Evolutionary conservation across 441 rosid genomes (phyloP), one percentile per base, ranked within the genome.

Genomic region (Syzygium malaccense): DNA sequence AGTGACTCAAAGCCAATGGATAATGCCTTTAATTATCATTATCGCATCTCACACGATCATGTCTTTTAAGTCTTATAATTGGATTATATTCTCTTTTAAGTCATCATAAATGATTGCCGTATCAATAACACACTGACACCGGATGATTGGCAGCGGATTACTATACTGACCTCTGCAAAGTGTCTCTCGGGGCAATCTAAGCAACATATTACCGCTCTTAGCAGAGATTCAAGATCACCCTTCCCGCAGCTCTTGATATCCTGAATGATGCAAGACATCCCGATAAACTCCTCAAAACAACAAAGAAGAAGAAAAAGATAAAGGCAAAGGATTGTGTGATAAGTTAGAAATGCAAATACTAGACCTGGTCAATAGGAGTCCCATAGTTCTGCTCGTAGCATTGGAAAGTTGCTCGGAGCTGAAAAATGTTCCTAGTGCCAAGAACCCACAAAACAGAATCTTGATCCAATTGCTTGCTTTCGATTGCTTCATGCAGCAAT

Each of bases 151-250:
- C 83, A 75, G 49, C 2, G 83, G 53, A 41, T 41, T 41, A 37
- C 28, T 20, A 9, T 33, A 66, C 75, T 90, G 87, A 95, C 99
- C 98, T 95, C 93, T 64, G 99, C 99, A 78, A 98, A 97, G 91
- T 98, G 96, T 91, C 92, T 95, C 92, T 94, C 98, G 4, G 99
- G 99, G 71, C 88, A 89, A 26, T 93, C 94, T 88, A 96, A 90
- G 91, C 98, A 96, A 66, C 89, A 86, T 64, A 95, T 90, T 20
- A 91, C 94, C 88, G 89, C 91, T 89, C 89, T 86, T 92, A 95
- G 57, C 23, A 98, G 90, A 89, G 92, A 90, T 91, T 91, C 94
- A 87, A 95, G 55, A 86, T 94, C 96, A 62, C 93, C 95, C 14
- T 93, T 93, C 87, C 98, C 97, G 68, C 93, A 92, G 18, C 55